phyloP scores from a whole-genome alignment of 805 yeast genomes.

The Torulaspora quercuum region DNA sequence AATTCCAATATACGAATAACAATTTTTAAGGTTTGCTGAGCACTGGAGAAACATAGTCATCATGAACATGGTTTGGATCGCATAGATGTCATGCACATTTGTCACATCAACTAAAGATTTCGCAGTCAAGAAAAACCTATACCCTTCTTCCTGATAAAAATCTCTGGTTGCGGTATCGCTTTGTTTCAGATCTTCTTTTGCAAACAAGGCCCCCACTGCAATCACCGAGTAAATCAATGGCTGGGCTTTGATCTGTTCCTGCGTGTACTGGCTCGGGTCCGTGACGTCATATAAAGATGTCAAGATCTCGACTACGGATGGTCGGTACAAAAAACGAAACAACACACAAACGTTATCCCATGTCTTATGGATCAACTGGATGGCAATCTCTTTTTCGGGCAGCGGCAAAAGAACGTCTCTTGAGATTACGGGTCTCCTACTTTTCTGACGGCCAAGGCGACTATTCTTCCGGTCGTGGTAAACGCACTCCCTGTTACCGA shows the following conservation, averaged over 20 bases:
- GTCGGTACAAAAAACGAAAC: constrained; percentile 82
- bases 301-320: constrained; percentile 68
- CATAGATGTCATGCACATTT: constrained; percentile 72
- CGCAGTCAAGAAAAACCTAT: constrained; percentile 75
- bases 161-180: constrained; percentile 31
- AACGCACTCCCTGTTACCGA: constrained; percentile 9
- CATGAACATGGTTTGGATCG: constrained; percentile 85
- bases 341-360: constrained; percentile 86
- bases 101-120: constrained; percentile 75
- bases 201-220: constrained; percentile 82
- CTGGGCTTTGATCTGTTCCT: constrained; percentile 67
- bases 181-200: constrained; percentile 46
- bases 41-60: constrained; percentile 81
- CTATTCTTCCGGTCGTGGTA: constrained; percentile 10
- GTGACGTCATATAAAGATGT: constrained; percentile 74
- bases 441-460: constrained; percentile 2
- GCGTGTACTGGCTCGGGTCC: constrained; percentile 54
- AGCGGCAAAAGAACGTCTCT: constrained; percentile 30
- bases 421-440: constrained; percentile 1
- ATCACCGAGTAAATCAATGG: constrained; percentile 83
- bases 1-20: constrained; percentile 86
- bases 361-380: constrained; percentile 65
- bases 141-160: constrained; percentile 68
- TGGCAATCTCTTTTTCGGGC: constrained; percentile 72
- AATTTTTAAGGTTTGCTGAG: constrained; percentile 79